Percentiles rank a stretch among this genome's conserved stretches.
These are phyloP conservation scores for Neofusicoccum cordaticola DNA, from an alignment of 2,329 filamentous ascomycete species.

Conservation along the genomic window DNA sequence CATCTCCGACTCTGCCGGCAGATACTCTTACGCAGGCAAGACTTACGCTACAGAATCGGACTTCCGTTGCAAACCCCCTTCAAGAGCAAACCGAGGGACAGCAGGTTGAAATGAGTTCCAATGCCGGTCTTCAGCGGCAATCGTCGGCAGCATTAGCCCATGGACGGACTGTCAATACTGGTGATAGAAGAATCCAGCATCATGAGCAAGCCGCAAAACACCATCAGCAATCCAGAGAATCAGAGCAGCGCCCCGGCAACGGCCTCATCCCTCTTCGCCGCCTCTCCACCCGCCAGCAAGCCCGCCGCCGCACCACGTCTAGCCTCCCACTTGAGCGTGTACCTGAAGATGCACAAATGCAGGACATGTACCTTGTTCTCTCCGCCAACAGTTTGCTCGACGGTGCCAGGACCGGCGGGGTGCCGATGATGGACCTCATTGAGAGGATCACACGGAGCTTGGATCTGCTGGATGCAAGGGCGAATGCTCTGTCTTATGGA, in stretches of 20 bases:
- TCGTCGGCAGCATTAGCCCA: too few species aligned
- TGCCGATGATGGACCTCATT: neutral
- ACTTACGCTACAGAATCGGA: neutral
- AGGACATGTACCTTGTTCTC: slow-evolving; percentile 20
- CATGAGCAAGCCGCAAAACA: too few species aligned
- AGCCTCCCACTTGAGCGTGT: slow-evolving; percentile 39
- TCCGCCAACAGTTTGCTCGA: neutral
- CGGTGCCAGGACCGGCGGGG: neutral
- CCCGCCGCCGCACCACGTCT: slow-evolving; percentile 28
- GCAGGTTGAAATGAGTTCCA: neutral
- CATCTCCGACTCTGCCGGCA: neutral
- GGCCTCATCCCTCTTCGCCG: neutral
- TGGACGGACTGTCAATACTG: too few species aligned
- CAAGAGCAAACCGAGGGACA: neutral
- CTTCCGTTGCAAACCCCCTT: neutral
- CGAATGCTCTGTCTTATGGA: neutral
- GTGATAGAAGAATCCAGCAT: neutral
- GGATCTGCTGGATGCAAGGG: neutral
- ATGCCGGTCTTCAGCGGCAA: neutral
- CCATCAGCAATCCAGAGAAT: neutral
- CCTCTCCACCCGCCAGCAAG: slow-evolving; percentile 21
- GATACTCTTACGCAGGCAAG: neutral
- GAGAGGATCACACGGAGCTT: neutral
- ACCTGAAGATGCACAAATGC: slow-evolving; percentile 28
- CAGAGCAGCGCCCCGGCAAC: neutral